These are phyloP conservation scores for Trichocladium uniseriatum DNA, from an alignment of 495 filamentous ascomycete species.

Conservation along the genomic window DNA sequence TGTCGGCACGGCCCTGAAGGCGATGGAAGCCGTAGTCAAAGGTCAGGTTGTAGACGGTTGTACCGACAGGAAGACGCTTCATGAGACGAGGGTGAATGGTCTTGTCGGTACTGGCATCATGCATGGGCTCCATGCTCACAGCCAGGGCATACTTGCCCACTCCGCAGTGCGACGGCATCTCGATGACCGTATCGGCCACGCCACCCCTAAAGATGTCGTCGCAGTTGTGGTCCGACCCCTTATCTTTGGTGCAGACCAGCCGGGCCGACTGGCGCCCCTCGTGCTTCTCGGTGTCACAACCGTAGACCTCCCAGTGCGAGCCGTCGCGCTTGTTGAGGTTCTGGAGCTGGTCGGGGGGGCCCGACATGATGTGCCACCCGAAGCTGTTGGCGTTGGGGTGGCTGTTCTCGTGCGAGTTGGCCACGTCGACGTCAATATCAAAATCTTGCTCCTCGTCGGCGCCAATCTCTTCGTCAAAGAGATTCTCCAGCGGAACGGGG, in stretches of 20 bases:
- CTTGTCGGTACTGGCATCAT: slow-evolving; percentile 14
- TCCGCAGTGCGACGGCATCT: slow-evolving; percentile 32
- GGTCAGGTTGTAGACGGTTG: slow-evolving; percentile 17
- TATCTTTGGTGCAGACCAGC: slow-evolving; percentile 22
- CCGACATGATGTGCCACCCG: slow-evolving; percentile 23
- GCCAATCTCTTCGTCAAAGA: slow-evolving; percentile 24
- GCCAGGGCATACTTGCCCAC: slow-evolving; percentile 33
- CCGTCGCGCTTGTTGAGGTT: slow-evolving; percentile 26
- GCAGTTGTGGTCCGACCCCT: slow-evolving; percentile 22
- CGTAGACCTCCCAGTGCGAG: slow-evolving; percentile 23
- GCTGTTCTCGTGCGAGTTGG: slow-evolving; percentile 12
- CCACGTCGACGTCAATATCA: slow-evolving; percentile 18
- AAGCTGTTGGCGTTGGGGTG: slow-evolving; percentile 21
- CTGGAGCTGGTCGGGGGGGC: slow-evolving; percentile 20
- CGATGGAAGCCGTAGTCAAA: slow-evolving; percentile 18
- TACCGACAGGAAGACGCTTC: not conserved
- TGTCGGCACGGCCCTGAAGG: not conserved
- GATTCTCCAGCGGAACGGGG: slow-evolving; percentile 26
- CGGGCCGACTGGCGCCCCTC: slow-evolving; percentile 19
- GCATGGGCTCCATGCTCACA: slow-evolving; percentile 11
- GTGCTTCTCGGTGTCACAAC: slow-evolving; percentile 5
- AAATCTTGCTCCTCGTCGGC: slow-evolving; percentile 19
- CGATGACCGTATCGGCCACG: slow-evolving; percentile 25
- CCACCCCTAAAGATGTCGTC: slow-evolving; percentile 24
- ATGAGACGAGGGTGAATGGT: not conserved